Conservation (phyloP, 768 basidiomycete genomes). For the Russula foetens region DNA sequence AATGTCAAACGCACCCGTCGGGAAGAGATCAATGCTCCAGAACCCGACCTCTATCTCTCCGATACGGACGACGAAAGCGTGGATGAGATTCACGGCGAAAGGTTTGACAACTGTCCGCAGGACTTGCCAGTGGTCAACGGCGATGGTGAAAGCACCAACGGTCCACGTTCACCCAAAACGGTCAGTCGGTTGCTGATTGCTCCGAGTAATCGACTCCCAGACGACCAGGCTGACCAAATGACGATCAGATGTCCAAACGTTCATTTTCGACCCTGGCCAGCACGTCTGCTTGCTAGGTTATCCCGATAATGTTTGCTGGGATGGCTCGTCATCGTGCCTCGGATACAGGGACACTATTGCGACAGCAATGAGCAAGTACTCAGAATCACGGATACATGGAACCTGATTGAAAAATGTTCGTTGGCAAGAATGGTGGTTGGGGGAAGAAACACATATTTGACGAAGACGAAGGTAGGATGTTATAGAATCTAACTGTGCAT, state of each 20-base stretch:
- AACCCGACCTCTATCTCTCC: neutral
- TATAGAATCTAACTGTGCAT: no score
- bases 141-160: neutral
- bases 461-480: no score
- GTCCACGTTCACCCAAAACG: neutral
- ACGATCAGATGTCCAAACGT: neutral
- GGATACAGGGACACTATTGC: no score
- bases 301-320: no score
- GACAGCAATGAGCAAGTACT: no score
- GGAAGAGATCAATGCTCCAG: neutral
- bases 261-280: neutral
- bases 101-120: neutral
- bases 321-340: no score
- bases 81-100: neutral
- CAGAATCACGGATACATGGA: no score
- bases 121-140: neutral
- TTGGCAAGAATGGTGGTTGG: no score
- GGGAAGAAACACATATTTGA: no score
- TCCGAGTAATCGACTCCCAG: neutral
- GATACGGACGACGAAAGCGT: neutral
- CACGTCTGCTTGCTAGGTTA: no score
- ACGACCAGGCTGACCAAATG: neutral
- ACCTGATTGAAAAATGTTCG: no score
- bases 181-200: neutral
- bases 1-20: neutral